These are phyloP conservation scores for Boletus austroedulis DNA, from an alignment of 1,284 basidiomycete genomes.

Conservation along the genomic window DNA sequence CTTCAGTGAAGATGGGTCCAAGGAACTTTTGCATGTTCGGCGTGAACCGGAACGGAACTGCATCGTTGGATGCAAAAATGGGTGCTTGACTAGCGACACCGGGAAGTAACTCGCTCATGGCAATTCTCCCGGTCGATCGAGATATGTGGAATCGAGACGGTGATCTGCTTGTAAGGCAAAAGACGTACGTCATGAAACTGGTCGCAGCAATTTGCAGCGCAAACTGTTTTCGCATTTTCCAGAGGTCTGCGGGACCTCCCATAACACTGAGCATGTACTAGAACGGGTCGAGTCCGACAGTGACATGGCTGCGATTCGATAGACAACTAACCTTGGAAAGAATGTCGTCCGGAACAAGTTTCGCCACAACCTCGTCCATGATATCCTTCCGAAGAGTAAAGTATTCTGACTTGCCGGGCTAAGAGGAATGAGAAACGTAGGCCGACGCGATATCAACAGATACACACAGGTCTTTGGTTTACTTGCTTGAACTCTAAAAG, in stretches of 20 bases:
- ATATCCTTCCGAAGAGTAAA: constrained; percentile 83
- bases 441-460: constrained; percentile 8
- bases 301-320: background rate
- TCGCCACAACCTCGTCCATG: constrained; percentile 85
- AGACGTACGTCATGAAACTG: constrained; percentile 91
- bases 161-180: constrained; percentile 81
- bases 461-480: constrained; percentile 48
- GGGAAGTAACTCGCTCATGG: constrained; percentile 88
- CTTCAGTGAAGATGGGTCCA: constrained; percentile 87
- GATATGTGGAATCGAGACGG: constrained; percentile 89
- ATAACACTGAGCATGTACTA: constrained; percentile 92
- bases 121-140: constrained; percentile 83
- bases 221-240: constrained; percentile 98
- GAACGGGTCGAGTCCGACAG: constrained; percentile 8
- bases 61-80: constrained; percentile 76
- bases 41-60: constrained; percentile 95
- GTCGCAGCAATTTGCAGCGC: constrained; percentile 85
- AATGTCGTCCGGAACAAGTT: constrained; percentile 90
- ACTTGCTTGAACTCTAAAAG: constrained; percentile 57
- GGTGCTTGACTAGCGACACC: constrained; percentile 58
- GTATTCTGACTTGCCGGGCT: constrained; percentile 70
- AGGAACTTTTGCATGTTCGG: constrained; percentile 96
- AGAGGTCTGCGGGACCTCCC: constrained; percentile 83
- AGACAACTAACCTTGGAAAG: constrained; percentile 67
- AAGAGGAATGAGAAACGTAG: constrained; percentile 8